Base-by-base conservation (phyloP, 331 rosid species). In the Ulmus americana region DNA sequence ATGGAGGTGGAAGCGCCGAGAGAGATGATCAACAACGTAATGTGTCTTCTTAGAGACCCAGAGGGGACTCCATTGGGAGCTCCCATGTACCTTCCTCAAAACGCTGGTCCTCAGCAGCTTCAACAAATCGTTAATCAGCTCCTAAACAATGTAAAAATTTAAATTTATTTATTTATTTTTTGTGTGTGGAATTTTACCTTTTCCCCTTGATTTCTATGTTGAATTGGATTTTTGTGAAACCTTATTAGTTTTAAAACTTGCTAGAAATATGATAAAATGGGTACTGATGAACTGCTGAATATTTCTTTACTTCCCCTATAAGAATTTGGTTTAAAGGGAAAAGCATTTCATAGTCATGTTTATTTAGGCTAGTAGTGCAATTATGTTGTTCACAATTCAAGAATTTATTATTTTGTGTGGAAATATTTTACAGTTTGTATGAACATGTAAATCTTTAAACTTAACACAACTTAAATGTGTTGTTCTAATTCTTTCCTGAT, bases 91-190 rank as follows among this genome's bases (percentile, higher is more conserved):
- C 78, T 89, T 6, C 97, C 98, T 53, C 95, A 85, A 51, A 82
- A 82, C 57, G 77, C 81, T 43, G 88, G 85, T 66, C 90, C 91
- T 2, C 85, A 72, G 39, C 95, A 92, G 13, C 97, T 92, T 12
- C 87, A 82, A 51, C 97, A 79, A 49, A 83, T 89, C 69, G 98
- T 92, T 61, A 87, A 92, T 61, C 75, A 78, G 70, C 89, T 92
- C 74, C 91, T 82, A 0, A 61, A 61, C 64, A 86, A 88, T 63
- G 98, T 88, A 80, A 75, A 28, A 45, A 15, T 73, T 69, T 18
- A 14, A 22, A 7, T 22, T 39, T 61, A 4, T 38, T 47, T 52
- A 1, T 44, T 15, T 65, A 15, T 61, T 65, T 42, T 48, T 14
- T 9, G 15, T 6, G 39, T 45, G 20, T 53, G 16, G 7, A 48